Conservation (phyloP, 345 rosid species). For the Acer saccharum region DNA sequence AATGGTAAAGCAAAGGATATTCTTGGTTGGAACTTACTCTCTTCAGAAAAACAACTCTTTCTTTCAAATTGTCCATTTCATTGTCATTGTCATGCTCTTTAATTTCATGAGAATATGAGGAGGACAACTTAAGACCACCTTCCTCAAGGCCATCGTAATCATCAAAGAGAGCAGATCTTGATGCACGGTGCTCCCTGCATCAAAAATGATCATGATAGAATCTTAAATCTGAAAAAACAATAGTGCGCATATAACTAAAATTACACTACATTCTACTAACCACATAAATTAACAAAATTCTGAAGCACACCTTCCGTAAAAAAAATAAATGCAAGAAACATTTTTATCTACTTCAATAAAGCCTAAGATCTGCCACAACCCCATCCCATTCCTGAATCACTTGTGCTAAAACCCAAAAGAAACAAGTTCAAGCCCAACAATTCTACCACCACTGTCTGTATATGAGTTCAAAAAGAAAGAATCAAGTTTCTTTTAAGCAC, state of each 20-base stretch:
- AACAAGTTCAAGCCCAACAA: slow-evolving; percentile 5
- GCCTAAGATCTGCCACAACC: slow-evolving; percentile 8
- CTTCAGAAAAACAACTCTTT: slow-evolving; percentile 73
- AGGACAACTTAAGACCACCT: slow-evolving; percentile 68
- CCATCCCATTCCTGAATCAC: not conserved
- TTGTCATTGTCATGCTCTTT: slow-evolving; percentile 74
- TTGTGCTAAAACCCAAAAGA: slow-evolving; percentile 1
- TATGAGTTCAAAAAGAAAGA: not conserved
- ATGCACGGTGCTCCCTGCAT: slow-evolving; percentile 65
- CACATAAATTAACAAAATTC: not conserved
- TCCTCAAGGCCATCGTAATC: slow-evolving; percentile 75
- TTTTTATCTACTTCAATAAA: not conserved
- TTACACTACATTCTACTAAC: not conserved
- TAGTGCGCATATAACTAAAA: not conserved
- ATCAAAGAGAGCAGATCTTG: slow-evolving; percentile 67
- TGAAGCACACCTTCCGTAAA: not conserved
- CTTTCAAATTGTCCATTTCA: slow-evolving; percentile 64
- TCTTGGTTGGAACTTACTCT: slow-evolving; percentile 42
- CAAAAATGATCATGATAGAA: not conserved
- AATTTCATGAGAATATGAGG: slow-evolving; percentile 51
- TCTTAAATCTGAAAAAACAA: not conserved
- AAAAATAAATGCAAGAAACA: not conserved
- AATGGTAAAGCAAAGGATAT: not conserved
- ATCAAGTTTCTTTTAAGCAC: not conserved
- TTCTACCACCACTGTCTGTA: not conserved